Percentiles rank a stretch among this genome's conserved stretches.
These are phyloP conservation scores for Hypericum perforatum DNA, from an alignment of 345 rosid genomes.

Conservation along the genomic window DNA sequence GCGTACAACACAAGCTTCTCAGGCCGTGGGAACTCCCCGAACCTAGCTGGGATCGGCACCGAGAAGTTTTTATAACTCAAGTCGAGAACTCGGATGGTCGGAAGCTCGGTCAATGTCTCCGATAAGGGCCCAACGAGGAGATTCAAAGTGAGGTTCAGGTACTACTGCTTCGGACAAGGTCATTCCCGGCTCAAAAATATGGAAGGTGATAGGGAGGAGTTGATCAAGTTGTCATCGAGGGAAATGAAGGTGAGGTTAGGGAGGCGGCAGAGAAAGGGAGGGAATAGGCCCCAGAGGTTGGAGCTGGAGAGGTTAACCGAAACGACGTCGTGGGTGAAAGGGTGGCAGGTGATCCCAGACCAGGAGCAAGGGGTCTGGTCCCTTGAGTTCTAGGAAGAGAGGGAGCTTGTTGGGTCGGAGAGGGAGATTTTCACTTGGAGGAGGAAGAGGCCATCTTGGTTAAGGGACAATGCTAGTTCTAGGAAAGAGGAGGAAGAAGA, in stretches of 20 bases:
- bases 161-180: slow-evolving; percentile 37
- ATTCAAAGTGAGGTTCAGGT: slow-evolving; percentile 37
- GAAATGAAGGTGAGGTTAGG: too few species aligned
- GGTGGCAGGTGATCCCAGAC: slow-evolving; percentile 56
- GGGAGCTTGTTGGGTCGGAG: slow-evolving; percentile 43
- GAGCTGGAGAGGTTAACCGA: slow-evolving; percentile 44
- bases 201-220: slow-evolving; percentile 48
- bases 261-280: slow-evolving; percentile 61
- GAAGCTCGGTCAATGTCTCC: slow-evolving; percentile 37
- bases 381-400: slow-evolving; percentile 57
- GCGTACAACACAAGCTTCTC: slow-evolving; percentile 39
- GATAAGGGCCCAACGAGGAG: slow-evolving; percentile 48
- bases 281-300: slow-evolving; percentile 65
- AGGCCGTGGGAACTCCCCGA: slow-evolving; percentile 37
- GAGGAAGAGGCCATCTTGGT: slow-evolving; percentile 71
- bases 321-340: slow-evolving; percentile 26
- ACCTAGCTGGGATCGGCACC: slow-evolving; percentile 38
- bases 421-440: slow-evolving; percentile 48
- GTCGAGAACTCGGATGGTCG: slow-evolving; percentile 29
- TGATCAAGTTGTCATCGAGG: slow-evolving; percentile 38
- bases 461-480: slow-evolving; percentile 24
- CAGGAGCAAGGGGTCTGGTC: slow-evolving; percentile 67
- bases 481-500: slow-evolving; percentile 8
- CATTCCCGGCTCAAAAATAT: slow-evolving; percentile 6
- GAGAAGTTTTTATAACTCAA: slow-evolving; percentile 54